A percentile compares a stretch with the other conserved stretches of the same genome.
Conservation (phyloP, 257 asterid species). For the Voacanga thouarsii region DNA sequence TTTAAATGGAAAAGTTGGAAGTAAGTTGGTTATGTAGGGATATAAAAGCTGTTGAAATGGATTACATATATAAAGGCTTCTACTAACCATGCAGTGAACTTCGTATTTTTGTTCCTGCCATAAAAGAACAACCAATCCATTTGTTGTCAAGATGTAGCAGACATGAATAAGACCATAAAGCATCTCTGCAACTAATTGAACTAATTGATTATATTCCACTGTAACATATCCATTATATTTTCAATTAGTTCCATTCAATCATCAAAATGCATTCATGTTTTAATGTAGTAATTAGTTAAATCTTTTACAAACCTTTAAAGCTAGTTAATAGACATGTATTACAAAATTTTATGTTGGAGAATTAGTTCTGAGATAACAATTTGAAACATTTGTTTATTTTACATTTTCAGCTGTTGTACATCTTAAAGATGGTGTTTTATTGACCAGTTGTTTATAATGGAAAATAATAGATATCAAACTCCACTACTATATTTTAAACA, state of each 20-base stretch:
- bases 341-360: too few relatives aligned
- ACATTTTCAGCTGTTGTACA: too few relatives aligned
- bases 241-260: slow-evolving; percentile 27
- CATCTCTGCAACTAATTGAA: slow-evolving; percentile 66
- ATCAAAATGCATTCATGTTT: too few relatives aligned
- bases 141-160: slow-evolving; percentile 57
- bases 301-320: too few relatives aligned
- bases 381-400: too few relatives aligned
- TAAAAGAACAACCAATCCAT: slow-evolving; percentile 39
- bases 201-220: slow-evolving; percentile 55
- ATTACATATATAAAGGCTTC: slow-evolving; percentile 85
- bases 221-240: slow-evolving; percentile 52
- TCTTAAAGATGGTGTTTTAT: too few relatives aligned
- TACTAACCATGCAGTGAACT: slow-evolving; percentile 86
- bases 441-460: too few relatives aligned
- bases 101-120: slow-evolving; percentile 88
- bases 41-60: neutral
- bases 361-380: too few relatives aligned
- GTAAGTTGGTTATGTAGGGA: neutral
- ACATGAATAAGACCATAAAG: slow-evolving; percentile 63
- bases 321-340: too few relatives aligned
- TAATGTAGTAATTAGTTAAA: too few relatives aligned
- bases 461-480: too few relatives aligned
- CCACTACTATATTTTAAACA: too few relatives aligned
- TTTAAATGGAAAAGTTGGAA: neutral